Evolutionary conservation across 1,139 yeast species (phyloP), one percentile per base, ranked within the genome.

Genomic region (Entelexis sorbosivorans): DNA sequence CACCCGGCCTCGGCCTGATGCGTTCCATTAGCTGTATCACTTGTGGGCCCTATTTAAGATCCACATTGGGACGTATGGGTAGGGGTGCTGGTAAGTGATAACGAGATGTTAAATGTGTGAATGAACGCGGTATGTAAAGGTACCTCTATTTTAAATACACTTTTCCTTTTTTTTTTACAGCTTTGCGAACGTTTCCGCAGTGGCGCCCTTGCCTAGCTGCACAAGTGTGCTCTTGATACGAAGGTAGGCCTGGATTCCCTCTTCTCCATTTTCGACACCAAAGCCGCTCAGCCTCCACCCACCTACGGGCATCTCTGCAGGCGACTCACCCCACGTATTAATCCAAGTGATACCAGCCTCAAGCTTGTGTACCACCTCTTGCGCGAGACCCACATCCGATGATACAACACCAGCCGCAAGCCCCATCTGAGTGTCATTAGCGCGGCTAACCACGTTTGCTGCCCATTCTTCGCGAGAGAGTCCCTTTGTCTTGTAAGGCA

Each of bases 101-200:
- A 22, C 24, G 24, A 22, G 6, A 5, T 29, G 5, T 11, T 11
- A 29, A 29, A 8, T 22, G 24, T 6, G 24, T 22, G 6, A 22
- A n/a, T n/a, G n/a, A n/a, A n/a, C n/a, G n/a, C n/a, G n/a, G n/a
- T 6, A 22, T 22, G 24, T 6, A 6, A 22, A 4, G 6, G 6
- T 22, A 22, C 24, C 6, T 4, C 6, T 22, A 4, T 22, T 22
- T 5, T 5, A 6, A 22, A 22, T 22, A 22, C 6, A 22, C n/a
- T n/a, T n/a, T n/a, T n/a, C n/a, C n/a, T n/a, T 26, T 5, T 28
- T 4, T 9, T 68, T 66, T 66, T 46, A 52, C 3, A 49, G 35
- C 16, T 33, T 34, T 4, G 55, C 22, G 32, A 52, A 52, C 4
- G 51, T 45, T 13, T 47, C 55, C 1, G 31, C 28, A 16, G 51